Evolutionary conservation across 306 rosid genomes (phyloP), one percentile per base, ranked within the genome.

Genomic region (Urtica urens): DNA sequence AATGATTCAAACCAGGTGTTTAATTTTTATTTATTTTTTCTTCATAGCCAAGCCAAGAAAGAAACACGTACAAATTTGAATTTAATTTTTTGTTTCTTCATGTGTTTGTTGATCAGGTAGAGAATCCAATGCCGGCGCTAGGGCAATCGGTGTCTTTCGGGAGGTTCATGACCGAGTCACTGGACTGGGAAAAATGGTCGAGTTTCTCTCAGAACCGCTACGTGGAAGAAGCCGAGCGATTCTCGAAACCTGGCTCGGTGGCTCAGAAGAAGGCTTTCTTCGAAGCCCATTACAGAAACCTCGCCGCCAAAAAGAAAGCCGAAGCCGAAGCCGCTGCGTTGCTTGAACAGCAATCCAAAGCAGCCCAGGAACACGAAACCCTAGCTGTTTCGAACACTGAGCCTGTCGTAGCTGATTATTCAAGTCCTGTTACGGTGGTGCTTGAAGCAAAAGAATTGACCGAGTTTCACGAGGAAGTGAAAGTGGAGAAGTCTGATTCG

Each of bases 261-360:
- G 97, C 97, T 1, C 95, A 84, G 71, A 90, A 90, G 77, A 90
- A 90, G 57, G 97, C 97, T 38, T 90, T 90, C 81, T 90, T 90
- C 72, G 97, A 90, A 75, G 97, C 95, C 45, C 97, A 90, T 57
- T 90, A 90, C 80, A 90, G 73, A 73, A 90, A 77, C 42, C 55
- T 90, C 26, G 97, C 97, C 16, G 95, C 97, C 67, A 83, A 82
- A 43, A 76, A 75, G 39, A 80, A 80, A 0, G 83, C 95, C 2
- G 85, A 82, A 49, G 78, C 63, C 17, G 33, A 63, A 4, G 78
- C 94, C 13, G 37, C 37, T 7, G 81, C 80, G 8, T 55, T 75
- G 65, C 88, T 79, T 46, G 94, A 71, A 49, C 85, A 74, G 65
- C 80, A n/a, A n/a, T n/a, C 35, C 7, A 71, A 79, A 53, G 72